Evolutionary conservation across 495 filamentous ascomycete genomes (phyloP).

Genomic region (Neurospora intermedia): DNA sequence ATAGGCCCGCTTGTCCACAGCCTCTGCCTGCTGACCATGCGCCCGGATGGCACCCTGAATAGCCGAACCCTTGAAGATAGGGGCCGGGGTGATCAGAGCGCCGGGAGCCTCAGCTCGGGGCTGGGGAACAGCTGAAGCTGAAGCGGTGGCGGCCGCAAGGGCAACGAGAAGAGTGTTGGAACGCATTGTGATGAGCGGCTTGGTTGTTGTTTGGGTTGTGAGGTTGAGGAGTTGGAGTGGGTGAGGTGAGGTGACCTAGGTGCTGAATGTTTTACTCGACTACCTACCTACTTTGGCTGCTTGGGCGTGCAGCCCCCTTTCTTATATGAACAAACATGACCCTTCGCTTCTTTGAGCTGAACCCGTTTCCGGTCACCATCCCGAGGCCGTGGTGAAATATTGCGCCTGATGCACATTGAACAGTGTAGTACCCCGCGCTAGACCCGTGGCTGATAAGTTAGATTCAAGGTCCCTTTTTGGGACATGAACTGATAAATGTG

Average conservation of each 20-base stretch:
- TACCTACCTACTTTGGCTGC: neutral
- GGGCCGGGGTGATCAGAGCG: neutral
- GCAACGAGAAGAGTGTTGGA: neutral
- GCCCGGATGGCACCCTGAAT: neutral
- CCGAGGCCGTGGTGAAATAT: neutral
- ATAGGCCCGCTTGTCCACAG: neutral
- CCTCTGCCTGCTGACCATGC: neutral
- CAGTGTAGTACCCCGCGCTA: neutral
- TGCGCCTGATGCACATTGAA: neutral
- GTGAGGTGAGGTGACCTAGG: neutral
- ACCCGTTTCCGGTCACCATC: neutral
- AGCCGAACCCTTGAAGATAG: neutral
- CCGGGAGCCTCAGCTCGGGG: neutral
- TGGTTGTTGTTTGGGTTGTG: neutral
- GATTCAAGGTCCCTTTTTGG: neutral
- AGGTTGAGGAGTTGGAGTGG: neutral
- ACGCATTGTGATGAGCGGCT: neutral
- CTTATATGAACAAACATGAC: neutral
- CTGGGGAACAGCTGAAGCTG: neutral
- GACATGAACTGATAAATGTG: neutral
- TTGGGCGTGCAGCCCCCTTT: neutral
- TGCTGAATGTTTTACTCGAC: neutral
- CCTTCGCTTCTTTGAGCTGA: neutral
- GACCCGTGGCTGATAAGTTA: neutral
- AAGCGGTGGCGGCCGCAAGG: neutral